Evolutionary conservation across 331 rosid species (phyloP), one percentile per base, ranked within the genome.

Genomic region (Arachis monticola): DNA sequence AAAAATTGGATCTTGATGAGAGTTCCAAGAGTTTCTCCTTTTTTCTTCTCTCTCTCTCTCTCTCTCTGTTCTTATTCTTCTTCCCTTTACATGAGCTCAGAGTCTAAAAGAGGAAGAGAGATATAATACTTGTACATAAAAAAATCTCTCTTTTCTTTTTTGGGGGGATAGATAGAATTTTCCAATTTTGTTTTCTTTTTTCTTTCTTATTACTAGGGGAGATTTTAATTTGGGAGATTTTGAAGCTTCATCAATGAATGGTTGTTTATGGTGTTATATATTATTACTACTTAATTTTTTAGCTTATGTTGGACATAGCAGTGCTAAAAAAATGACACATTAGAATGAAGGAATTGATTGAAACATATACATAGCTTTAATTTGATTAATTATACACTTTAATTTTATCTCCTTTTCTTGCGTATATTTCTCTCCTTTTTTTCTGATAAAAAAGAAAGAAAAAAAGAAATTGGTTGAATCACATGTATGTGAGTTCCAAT

Each of bases 51-150:
- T 35, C 38, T 58, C 69, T 73, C 67, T 51, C 47, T 31, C 70
- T 69, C 55, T 10, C 53, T 42, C 75, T 38, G 42, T 10, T 6
- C 53, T 40, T 63, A 6, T 51, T 35, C 44, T 11, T 45, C 70
- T 64, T 46, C 44, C 47, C 47, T 57, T 79, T 70, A 6, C 14
- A 13, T 73, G 69, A 46, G 64, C 65, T 75, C 27, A 42, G 51
- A 45, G 61, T 73, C 42, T 50, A 47, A 47, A 42, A 7, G 68
- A 47, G 69, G 61, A 17, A 69, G 52, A 67, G 79, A 72, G 47
- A 85, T 82, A 55, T 52, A 6, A 13, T 55, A 87, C 91, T 10
- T 91, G 98, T 93, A 87, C 73, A 91, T 89, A 83, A 14, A 30
- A 71, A 5, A 56, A 57, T 5, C 32, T 40, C 32, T 27, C 4